phyloP scores from a whole-genome alignment of 257 asterid genomes.

The Solanum sejunctum region DNA sequence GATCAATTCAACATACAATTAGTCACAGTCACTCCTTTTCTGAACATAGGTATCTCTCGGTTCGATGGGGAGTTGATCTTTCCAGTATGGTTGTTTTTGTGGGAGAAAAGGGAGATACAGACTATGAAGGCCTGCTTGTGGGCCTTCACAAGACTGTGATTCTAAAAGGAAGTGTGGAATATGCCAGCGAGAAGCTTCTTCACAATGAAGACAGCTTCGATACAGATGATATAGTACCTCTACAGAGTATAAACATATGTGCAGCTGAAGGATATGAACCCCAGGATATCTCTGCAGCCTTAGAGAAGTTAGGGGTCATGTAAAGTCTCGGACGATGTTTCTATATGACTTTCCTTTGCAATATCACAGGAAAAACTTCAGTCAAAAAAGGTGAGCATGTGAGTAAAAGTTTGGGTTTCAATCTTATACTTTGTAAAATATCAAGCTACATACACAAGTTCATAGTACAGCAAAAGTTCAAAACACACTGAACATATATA shows the following conservation, averaged over 20 bases:
- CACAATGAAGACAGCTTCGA: constrained; percentile 24
- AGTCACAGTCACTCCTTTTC: background rate
- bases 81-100: constrained; percentile 38
- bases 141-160: constrained; percentile 56
- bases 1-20: background rate
- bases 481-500: background rate
- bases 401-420: background rate
- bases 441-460: background rate
- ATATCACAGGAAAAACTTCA: background rate
- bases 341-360: background rate
- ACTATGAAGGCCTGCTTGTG: constrained; percentile 38
- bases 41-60: constrained; percentile 43
- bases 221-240: constrained; percentile 20
- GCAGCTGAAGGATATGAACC: constrained; percentile 34
- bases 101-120: constrained; percentile 63
- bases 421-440: background rate
- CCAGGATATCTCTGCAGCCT: constrained; percentile 32
- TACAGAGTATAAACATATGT: constrained; percentile 20
- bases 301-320: constrained; percentile 23
- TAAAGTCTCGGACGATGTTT: background rate
- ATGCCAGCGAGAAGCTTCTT: constrained; percentile 29
- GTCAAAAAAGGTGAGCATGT: background rate
- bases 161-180: constrained; percentile 32
- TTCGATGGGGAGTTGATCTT: constrained; percentile 45
- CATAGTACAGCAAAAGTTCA: background rate